These are phyloP conservation scores for Colletotrichum orchidophilum DNA, from an alignment of 2,329 filamentous ascomycete genomes.

Conservation along the genomic window DNA sequence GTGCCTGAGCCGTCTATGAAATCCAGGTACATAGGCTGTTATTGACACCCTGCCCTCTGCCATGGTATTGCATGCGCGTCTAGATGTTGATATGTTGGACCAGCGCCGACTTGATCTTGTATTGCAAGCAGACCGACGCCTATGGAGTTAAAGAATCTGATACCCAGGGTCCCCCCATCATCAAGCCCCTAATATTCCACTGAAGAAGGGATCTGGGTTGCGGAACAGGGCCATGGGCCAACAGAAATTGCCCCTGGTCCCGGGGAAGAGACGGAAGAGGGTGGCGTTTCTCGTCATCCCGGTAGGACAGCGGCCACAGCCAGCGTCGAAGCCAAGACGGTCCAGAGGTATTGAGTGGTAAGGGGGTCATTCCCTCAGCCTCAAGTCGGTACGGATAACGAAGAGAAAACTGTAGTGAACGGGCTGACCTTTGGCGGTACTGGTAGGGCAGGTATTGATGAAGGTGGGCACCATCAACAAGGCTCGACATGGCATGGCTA, in stretches of 20 bases:
- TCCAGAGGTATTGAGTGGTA: not conserved
- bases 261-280: conserved; percentile 26
- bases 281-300: conserved; percentile 22
- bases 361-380: not conserved
- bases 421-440: not conserved
- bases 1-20: not conserved
- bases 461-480: not conserved
- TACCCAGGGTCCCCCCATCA: not conserved
- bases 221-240: conserved; percentile 2
- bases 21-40: not conserved
- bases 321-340: not conserved
- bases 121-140: conserved; percentile 1
- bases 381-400: not conserved
- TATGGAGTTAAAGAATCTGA: not conserved
- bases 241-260: not conserved
- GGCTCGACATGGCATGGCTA: not conserved
- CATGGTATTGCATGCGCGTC: not conserved
- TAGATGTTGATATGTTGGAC: not conserved
- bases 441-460: not conserved
- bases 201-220: conserved; percentile 10
- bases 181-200: conserved; percentile 5
- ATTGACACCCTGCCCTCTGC: not conserved
- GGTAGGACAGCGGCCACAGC: conserved; percentile 1
- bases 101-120: not conserved
- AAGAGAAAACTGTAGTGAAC: not conserved